Conservation (phyloP, 1,284 basidiomycete genomes). For the Ustilago nuda region DNA sequence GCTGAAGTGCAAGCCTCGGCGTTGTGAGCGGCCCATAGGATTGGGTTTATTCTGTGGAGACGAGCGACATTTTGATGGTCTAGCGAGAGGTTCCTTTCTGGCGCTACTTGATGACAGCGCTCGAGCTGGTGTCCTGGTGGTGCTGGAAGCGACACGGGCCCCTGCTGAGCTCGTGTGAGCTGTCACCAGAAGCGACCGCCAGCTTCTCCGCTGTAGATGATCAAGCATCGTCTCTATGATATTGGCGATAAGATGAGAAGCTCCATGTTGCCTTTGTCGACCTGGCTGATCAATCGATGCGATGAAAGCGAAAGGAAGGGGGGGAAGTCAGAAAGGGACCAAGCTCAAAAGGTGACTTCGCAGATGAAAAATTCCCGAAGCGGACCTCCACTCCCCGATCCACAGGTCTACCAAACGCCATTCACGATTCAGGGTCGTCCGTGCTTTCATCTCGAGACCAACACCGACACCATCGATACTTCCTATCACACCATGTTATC, state of each 20-base stretch:
- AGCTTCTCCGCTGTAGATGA: constrained; percentile 7
- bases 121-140: neutral
- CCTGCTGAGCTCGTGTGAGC: neutral
- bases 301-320: neutral
- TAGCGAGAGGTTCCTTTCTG: neutral
- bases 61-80: neutral
- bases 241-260: neutral
- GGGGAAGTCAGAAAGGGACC: neutral
- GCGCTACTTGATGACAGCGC: neutral
- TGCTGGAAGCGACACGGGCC: neutral
- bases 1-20: constrained; percentile 18
- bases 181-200: constrained; percentile 11
- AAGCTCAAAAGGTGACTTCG: constrained; percentile 1
- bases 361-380: neutral
- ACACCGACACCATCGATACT: neutral
- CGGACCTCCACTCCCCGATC: constrained; percentile 7
- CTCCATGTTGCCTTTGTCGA: neutral
- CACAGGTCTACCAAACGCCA: neutral
- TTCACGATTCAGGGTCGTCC: neutral
- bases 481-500: neutral
- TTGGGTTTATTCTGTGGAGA: neutral
- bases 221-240: constrained; percentile 18
- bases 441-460: neutral
- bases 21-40: neutral
- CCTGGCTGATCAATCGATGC: constrained; percentile 2